Base-by-base conservation (phyloP, 1,284 basidiomycete genomes). In the Phaffia rhodozyma region DNA sequence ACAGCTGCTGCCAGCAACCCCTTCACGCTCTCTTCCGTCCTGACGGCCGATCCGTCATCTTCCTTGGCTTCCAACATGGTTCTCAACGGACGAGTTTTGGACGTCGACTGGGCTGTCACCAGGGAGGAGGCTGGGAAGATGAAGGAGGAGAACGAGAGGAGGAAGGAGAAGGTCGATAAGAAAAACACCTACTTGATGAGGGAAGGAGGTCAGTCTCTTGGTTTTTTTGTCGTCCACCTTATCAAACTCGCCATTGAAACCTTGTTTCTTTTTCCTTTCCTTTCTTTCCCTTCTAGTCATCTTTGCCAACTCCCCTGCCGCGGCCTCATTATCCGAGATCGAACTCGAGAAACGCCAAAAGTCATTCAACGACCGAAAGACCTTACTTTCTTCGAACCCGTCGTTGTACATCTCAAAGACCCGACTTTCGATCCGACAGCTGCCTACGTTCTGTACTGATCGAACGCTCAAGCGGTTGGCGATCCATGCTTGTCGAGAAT, bases 1-100 rank as follows among this genome's bases (percentile, higher is more conserved):
- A 29, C 60, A n/a, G 21, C 66, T 67, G 38, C 38, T 43, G 38
- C 13, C 13, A 43, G 13, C 55, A 92, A 93, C 71, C 89, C 90
- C 1, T 93, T 92, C 74, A 83, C 83, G 5, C 76, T 91, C 30
- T 86, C 89, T 7, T 92, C 91, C 0, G 83, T 97, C 52, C 82
- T 96, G 7, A 94, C 91, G 6, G 88, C 91, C n/a, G 96, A 98
- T 76, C 93, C 94, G 0, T 92, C 91, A 0, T 86, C 91, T 0
- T 83, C 85, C 6, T 78, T 92, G 1, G 91, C 92, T 0, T 83
- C 86, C 64, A 84, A 82, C 66, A 79, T 99, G 11, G 91, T 92
- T 0, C 76, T 99, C 5, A 91, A 97, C 70, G 96, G 94, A 1
- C 83, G 96, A 30, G 92, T 93, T 1, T 81, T 99, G 25, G 89